Evolutionary conservation across 352 stramenopile species (phyloP).

Genomic region (Elongisporangium prolatum): DNA sequence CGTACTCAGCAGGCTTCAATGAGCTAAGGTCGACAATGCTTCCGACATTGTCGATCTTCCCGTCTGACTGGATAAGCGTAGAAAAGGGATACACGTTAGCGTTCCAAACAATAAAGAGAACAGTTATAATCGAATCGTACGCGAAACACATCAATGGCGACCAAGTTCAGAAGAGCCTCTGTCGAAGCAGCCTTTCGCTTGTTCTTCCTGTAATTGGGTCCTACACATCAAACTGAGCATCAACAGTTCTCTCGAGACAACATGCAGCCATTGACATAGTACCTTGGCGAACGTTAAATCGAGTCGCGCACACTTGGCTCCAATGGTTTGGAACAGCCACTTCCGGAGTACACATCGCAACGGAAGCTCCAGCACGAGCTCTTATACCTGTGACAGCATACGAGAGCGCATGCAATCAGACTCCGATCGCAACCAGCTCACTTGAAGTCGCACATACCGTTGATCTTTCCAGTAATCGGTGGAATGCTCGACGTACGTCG

Average conservation of each 20-base stretch:
- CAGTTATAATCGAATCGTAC: conserved; percentile 15
- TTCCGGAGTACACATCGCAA: conserved; percentile 40
- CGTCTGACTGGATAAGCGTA: conserved; percentile 33
- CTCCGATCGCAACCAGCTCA: not conserved
- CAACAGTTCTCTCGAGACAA: not conserved
- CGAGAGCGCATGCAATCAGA: not conserved
- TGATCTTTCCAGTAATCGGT: conserved; percentile 15
- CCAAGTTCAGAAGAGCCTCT: conserved; percentile 46
- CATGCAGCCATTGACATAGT: not conserved
- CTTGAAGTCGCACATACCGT: conserved; percentile 10
- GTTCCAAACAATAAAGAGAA: not conserved
- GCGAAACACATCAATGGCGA: conserved; percentile 71
- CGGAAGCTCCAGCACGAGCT: conserved; percentile 44
- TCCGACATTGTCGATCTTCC: conserved; percentile 71
- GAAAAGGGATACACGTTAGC: not conserved
- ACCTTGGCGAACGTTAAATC: conserved; percentile 83
- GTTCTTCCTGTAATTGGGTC: conserved; percentile 73
- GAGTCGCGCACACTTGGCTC: conserved; percentile 57
- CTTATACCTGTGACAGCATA: conserved; percentile 21
- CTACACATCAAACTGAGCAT: conserved; percentile 12
- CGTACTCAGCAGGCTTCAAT: conserved; percentile 28
- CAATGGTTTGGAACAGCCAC: conserved; percentile 39
- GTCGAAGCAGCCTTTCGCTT: conserved; percentile 64
- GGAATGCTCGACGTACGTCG: not conserved
- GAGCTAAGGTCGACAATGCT: conserved; percentile 57